A percentile compares a stretch with the other conserved stretches of the same genome.
These are phyloP conservation scores for Exserohilum turcica DNA, from an alignment of 2,329 filamentous ascomycete genomes.

Conservation along the genomic window DNA sequence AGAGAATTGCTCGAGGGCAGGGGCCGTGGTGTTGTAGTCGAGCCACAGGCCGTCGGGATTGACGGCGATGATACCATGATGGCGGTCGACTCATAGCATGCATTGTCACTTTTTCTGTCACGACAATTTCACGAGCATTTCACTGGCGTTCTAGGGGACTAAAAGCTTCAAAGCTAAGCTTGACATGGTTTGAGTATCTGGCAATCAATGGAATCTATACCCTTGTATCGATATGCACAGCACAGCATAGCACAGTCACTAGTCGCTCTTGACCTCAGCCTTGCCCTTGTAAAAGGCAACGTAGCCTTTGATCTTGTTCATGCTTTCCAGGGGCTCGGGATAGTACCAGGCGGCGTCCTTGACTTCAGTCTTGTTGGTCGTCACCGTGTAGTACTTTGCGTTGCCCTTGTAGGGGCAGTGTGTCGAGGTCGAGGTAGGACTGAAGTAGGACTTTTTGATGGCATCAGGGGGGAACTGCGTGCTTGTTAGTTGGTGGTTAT, in stretches of 20 bases:
- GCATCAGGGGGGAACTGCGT: slow-evolving; percentile 49
- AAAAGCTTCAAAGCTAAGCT: not conserved
- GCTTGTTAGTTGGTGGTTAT: not conserved
- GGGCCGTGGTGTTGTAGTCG: slow-evolving; percentile 75
- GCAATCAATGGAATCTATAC: slow-evolving; percentile 3
- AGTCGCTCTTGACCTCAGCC: slow-evolving; percentile 25
- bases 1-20: slow-evolving; percentile 86
- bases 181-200: not conserved
- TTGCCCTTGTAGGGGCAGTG: slow-evolving; percentile 63
- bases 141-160: slow-evolving; percentile 11
- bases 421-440: slow-evolving; percentile 54
- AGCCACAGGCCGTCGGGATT: slow-evolving; percentile 63
- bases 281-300: slow-evolving; percentile 63
- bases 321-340: slow-evolving; percentile 56
- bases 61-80: slow-evolving; percentile 93
- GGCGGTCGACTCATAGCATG: slow-evolving; percentile 19
- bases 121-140: slow-evolving; percentile 14
- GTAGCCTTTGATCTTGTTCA: slow-evolving; percentile 58
- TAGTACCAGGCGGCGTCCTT: slow-evolving; percentile 66
- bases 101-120: not conserved
- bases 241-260: not conserved
- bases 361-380: slow-evolving; percentile 54
- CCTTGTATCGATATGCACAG: not conserved
- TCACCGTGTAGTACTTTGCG: slow-evolving; percentile 62
- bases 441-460: slow-evolving; percentile 52